These are phyloP conservation scores for Taxawa tesnikishii DNA, from an alignment of 2,329 filamentous ascomycete genomes.

Conservation along the genomic window DNA sequence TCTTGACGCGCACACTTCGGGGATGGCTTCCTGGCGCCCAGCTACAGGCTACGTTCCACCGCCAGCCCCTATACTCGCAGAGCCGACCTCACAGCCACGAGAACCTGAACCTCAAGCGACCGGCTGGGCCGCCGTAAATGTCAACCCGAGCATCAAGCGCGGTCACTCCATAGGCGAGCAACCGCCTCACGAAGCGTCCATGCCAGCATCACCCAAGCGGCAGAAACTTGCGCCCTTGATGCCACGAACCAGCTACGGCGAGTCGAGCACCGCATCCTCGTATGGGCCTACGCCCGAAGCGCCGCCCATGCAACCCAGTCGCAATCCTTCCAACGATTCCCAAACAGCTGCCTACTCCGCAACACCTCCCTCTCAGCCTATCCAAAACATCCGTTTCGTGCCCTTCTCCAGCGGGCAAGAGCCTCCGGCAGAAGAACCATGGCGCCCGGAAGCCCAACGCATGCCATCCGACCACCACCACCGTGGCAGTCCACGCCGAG, in stretches of 20 bases:
- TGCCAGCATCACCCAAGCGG: constrained; percentile 30
- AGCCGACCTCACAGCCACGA: constrained; percentile 11
- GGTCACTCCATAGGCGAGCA: constrained; percentile 22
- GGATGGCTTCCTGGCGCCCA: constrained; percentile 9
- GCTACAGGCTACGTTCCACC: constrained; percentile 5
- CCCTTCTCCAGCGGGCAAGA: constrained; percentile 15
- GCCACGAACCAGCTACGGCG: constrained; percentile 19
- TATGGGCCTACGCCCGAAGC: constrained; percentile 8
- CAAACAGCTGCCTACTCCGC: constrained; percentile 14
- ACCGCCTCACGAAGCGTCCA: constrained; percentile 16
- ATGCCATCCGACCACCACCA: constrained; percentile 5
- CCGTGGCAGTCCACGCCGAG: constrained; percentile 12
- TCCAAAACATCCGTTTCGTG: constrained; percentile 19
- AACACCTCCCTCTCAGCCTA: constrained; percentile 12
- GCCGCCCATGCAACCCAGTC: constrained; percentile 11
- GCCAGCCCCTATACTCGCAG: constrained; percentile 4
- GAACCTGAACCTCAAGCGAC: constrained; percentile 12
- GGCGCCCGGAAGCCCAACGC: constrained; percentile 13
- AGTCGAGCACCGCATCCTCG: constrained; percentile 10
- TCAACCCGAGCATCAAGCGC: constrained; percentile 28
- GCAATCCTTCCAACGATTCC: constrained; percentile 19
- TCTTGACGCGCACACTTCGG: constrained; percentile 4
- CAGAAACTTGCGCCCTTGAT: constrained; percentile 29
- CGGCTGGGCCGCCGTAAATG: constrained; percentile 33
- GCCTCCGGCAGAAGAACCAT: constrained; percentile 16